Base-by-base conservation (phyloP, 192 early-diverging fungal genomes). In the Entophlyctis luteolus region DNA sequence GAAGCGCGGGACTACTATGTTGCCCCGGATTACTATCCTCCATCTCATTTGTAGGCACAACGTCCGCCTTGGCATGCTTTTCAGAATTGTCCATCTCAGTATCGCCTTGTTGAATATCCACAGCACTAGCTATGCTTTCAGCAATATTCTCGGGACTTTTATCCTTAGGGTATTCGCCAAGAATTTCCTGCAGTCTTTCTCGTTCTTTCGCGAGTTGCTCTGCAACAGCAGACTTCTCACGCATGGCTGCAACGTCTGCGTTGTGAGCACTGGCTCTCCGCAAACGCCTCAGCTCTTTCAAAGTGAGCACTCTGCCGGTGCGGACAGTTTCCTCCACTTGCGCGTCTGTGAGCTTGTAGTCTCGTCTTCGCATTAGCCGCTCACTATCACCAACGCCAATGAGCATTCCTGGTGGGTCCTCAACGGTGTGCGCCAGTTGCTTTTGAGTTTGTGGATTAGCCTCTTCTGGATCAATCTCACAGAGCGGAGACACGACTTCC, bases 321-420 rank as follows among this genome's bases (percentile, higher is more conserved):
- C 73, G 42, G 14, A 85, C 67, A 20, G 81, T 85, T n/a, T 67
- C 59, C 66, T 63, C 62, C 5, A 85, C 36, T 54, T 85, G 77
- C 22, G 79, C 67, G 52, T 85, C 83, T 5, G 77, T 84, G 47
- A 71, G 79, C 53, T 72, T 48, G 55, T 74, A 80, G 14, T 62
- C 71, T 12, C 83, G 59, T 27, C 81, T 63, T 32, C 57, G 37
- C 48, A 38, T 32, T 46, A 70, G 52, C 29, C 39, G 31, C n/a
- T 66, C 63, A 27, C n/a, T n/a, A n/a, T n/a, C n/a, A n/a, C n/a
- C n/a, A n/a, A n/a, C n/a, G n/a, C n/a, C n/a, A n/a, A n/a, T n/a
- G n/a, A n/a, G n/a, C n/a, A n/a, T n/a, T n/a, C n/a, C n/a, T n/a
- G n/a, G n/a, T n/a, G n/a, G n/a, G n/a, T n/a, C 63, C 16, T 10